Evolutionary conservation across 108 stramenopile species (phyloP).

Genomic region (Nitzschia putrida): DNA sequence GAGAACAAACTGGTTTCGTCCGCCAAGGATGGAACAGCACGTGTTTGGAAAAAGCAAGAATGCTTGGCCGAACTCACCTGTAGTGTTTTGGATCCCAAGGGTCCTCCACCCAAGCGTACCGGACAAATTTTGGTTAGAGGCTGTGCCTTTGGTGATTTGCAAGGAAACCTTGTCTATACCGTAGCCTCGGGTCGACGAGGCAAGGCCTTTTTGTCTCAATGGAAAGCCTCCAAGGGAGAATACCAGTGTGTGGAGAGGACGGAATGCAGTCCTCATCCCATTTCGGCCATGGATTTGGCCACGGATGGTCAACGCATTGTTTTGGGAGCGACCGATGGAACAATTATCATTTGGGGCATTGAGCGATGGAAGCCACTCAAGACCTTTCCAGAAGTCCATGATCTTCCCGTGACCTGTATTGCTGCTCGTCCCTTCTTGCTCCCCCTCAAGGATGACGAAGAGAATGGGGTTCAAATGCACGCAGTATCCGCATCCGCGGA

Average conservation of each 20-base stretch:
- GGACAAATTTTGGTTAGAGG: constrained; percentile 74
- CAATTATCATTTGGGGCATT: constrained; percentile 59
- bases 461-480: constrained; percentile 65
- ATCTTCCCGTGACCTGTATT: constrained; percentile 82
- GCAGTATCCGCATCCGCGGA: constrained; percentile 80
- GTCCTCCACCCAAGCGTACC: constrained; percentile 58
- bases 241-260: constrained; percentile 41
- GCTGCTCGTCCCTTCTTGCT: constrained; percentile 74
- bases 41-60: constrained; percentile 55
- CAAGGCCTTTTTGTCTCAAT: constrained; percentile 66
- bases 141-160: constrained; percentile 82
- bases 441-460: constrained; percentile 62
- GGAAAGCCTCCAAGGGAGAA: constrained; percentile 27
- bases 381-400: constrained; percentile 74
- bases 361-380: constrained; percentile 51
- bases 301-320: constrained; percentile 57
- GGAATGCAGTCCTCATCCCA: constrained; percentile 61
- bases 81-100: constrained; percentile 50
- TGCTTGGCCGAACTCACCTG: constrained; percentile 42
- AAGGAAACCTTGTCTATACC: constrained; percentile 68
- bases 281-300: constrained; percentile 77
- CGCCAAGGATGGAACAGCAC: constrained; percentile 84
- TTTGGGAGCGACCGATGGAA: constrained; percentile 73
- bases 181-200: constrained; percentile 72
- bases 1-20: constrained; percentile 46